Conservation (phyloP, 1,284 basidiomycete species). For the Xerocomus amazonicus region DNA sequence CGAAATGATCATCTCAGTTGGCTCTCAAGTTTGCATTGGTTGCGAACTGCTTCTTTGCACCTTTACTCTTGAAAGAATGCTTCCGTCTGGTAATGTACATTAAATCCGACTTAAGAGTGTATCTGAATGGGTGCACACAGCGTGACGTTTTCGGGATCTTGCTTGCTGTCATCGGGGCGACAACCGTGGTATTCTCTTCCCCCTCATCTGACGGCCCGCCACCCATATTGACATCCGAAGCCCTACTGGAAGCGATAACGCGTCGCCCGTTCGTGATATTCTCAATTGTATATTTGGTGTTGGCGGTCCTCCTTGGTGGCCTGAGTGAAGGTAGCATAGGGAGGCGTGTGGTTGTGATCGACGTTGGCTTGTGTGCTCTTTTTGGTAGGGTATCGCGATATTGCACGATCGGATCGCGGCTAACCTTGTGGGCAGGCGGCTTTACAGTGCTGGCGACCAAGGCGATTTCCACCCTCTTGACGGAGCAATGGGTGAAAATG, state of each 20-base stretch:
- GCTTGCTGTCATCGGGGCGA: slow-evolving; percentile 79
- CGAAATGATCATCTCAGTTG: not conserved
- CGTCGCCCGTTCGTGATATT: slow-evolving; percentile 76
- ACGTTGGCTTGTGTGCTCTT: slow-evolving; percentile 84
- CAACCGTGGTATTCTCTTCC: slow-evolving; percentile 86
- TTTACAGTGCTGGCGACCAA: slow-evolving; percentile 96
- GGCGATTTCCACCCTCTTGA: slow-evolving; percentile 83
- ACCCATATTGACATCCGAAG: slow-evolving; percentile 61
- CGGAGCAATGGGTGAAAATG: slow-evolving; percentile 69
- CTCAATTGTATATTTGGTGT: slow-evolving; percentile 56
- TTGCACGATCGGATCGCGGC: slow-evolving; percentile 1
- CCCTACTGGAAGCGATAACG: slow-evolving; percentile 67
- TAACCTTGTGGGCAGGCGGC: slow-evolving; percentile 55
- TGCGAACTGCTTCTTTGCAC: slow-evolving; percentile 93
- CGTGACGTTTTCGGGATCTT: slow-evolving; percentile 86
- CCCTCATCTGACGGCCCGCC: slow-evolving; percentile 57
- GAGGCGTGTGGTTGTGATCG: slow-evolving; percentile 72
- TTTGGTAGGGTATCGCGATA: slow-evolving; percentile 55
- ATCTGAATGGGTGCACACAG: slow-evolving; percentile 32
- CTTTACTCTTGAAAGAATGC: slow-evolving; percentile 76
- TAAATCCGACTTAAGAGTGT: not conserved
- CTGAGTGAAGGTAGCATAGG: slow-evolving; percentile 62
- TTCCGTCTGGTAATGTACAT: slow-evolving; percentile 58
- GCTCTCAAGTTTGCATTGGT: slow-evolving; percentile 74
- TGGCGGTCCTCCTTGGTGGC: slow-evolving; percentile 55